Evolutionary conservation across 1,284 basidiomycete genomes (phyloP).

Genomic region (Puccinia polysora): DNA sequence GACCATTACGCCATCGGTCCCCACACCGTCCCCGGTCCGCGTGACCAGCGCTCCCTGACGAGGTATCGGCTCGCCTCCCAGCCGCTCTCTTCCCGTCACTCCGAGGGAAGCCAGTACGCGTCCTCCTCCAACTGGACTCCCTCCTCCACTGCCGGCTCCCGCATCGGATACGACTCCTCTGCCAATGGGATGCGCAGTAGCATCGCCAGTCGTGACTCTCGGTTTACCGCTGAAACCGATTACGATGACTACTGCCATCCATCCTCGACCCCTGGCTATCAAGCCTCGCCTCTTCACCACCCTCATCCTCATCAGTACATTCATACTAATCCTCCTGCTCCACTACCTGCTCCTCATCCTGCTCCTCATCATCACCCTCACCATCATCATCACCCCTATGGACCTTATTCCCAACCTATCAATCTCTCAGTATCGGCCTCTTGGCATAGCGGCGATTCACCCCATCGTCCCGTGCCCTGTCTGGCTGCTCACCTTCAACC

Average conservation of each 20-base stretch:
- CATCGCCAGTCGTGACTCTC: constrained; percentile 38
- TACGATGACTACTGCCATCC: constrained; percentile 33
- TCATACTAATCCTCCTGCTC: neutral
- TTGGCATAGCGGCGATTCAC: constrained; percentile 22
- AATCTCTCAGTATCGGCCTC: constrained; percentile 23
- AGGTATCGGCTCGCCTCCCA: constrained; percentile 30
- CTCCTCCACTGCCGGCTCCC: constrained; percentile 27
- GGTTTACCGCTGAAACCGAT: constrained; percentile 41
- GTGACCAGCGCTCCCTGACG: constrained; percentile 21
- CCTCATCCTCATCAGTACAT: no score
- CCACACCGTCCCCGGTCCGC: constrained; percentile 16
- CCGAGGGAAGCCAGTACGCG: constrained; percentile 40
- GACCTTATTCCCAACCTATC: constrained; percentile 4
- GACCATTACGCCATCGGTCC: constrained; percentile 4
- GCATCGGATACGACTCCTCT: constrained; percentile 10
- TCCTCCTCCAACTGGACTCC: constrained; percentile 42
- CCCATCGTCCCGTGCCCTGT: neutral
- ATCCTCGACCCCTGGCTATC: no score
- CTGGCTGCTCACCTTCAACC: neutral
- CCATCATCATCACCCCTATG: neutral
- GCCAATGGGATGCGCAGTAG: constrained; percentile 23
- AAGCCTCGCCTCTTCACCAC: no score
- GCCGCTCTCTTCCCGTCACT: constrained; percentile 33
- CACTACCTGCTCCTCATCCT: no score
- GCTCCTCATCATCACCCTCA: no score